Evolutionary conservation across 495 filamentous ascomycete species (phyloP), one percentile per base, ranked within the genome.

Genomic region (Tuber melanosporum): DNA sequence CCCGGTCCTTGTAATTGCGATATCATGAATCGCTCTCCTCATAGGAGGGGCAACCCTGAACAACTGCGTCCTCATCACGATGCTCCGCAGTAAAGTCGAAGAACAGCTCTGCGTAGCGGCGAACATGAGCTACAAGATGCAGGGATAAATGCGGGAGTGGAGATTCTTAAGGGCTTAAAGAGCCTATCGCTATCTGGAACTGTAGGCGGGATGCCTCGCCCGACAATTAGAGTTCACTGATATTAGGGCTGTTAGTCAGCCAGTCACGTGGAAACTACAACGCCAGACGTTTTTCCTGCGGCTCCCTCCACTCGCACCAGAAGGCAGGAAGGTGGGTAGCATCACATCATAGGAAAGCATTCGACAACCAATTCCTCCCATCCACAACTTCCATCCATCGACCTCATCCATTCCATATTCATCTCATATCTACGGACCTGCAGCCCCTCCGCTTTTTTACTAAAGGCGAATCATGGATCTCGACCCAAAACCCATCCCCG

Each of bases 1-100:
- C 84, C 93, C 93, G 70, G 93, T 97, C 80, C 93, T 87, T 75
- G 93, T 92, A 83, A 97, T 94, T 77, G 91, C 85, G 79, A 97
- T 88, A 87, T 97, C 93, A 83, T 92, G 91, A 77, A 95, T 85
- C 81, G 84, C 85, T 79, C 89, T 87, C 84, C 87, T 83, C 79
- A 78, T 80, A 77, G 78, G 74, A 43, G 80, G 39, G 74, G 71
- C 72, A 36, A 39, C 43, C 47, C 43, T 71, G 39, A 75, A 69
- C 20, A 76, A 71, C 20, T 76, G 76, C 57, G 76, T 71, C 71
- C 69, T 77, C 76, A 79, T 74, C 36, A 75, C 52, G 32, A 72
- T 57, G 42, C 74, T 73, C 76, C 76, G 79, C 39, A 82, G 77
- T 44, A 82, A 70, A 71, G 77, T 71, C 14, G 82, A 82, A 71